These are phyloP conservation scores for Spencermartinsiella ligniputridi DNA, from an alignment of 1,139 yeast genomes.

Conservation along the genomic window DNA sequence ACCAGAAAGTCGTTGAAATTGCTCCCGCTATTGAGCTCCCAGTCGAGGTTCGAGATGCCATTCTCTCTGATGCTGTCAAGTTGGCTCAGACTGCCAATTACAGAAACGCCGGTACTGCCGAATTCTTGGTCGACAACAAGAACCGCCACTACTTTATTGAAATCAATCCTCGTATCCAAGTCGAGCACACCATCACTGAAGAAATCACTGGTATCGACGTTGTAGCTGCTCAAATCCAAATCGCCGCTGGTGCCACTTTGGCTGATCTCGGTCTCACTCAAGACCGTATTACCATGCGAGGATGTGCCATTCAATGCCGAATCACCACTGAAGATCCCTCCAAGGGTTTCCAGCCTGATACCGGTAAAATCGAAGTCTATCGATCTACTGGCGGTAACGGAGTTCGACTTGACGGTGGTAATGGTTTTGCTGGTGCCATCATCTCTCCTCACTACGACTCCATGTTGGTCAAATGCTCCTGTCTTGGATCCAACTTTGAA, in stretches of 20 bases:
- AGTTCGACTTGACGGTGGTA: conserved; percentile 98
- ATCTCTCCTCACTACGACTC: conserved; percentile 98
- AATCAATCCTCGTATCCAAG: conserved; percentile 98
- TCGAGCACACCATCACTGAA: conserved; percentile 97
- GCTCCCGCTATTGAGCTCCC: conserved; percentile 98
- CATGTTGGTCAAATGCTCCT: conserved; percentile 95
- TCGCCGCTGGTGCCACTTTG: conserved; percentile 96
- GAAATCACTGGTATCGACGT: conserved; percentile 98
- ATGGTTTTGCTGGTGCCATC: conserved; percentile 97
- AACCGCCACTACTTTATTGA: conserved; percentile 97
- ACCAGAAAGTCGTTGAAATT: conserved; percentile 97
- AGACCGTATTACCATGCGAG: conserved; percentile 92
- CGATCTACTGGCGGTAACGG: conserved; percentile 99
- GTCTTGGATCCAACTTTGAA: conserved; percentile 95
- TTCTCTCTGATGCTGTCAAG: conserved; percentile 88
- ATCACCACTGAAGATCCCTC: conserved; percentile 98
- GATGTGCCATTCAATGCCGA: conserved; percentile 98
- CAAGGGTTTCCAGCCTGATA: conserved; percentile 96
- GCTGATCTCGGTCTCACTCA: conserved; percentile 88
- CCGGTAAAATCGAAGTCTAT: conserved; percentile 97
- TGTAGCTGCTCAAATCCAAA: conserved; percentile 98
- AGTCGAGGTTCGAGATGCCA: conserved; percentile 76
- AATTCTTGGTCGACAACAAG: conserved; percentile 88
- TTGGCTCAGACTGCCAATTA: conserved; percentile 85
- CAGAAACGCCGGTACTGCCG: conserved; percentile 98